Conservation (phyloP, 177 flowering plant genomes). For the Telopea speciosissima region DNA sequence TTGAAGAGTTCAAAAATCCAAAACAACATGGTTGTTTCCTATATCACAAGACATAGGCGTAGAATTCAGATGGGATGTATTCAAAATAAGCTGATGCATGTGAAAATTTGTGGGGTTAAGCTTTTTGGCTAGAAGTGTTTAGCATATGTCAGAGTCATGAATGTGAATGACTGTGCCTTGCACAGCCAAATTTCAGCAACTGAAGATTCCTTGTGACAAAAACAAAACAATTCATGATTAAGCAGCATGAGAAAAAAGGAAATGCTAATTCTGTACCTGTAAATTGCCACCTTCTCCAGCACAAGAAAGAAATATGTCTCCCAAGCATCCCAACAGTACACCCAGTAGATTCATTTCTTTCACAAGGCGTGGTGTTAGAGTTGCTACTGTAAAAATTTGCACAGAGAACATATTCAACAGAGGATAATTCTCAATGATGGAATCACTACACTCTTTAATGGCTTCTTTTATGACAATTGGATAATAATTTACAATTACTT, state of each 20-base stretch:
- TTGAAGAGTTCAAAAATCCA: background rate
- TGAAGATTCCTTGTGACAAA: background rate
- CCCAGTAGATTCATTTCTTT: conserved; percentile 70
- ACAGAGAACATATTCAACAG: conserved; percentile 72
- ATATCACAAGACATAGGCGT: too few relatives aligned
- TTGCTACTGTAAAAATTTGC: conserved; percentile 92
- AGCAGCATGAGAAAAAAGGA: background rate
- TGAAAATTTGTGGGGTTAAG: too few relatives aligned
- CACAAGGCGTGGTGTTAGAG: conserved; percentile 78
- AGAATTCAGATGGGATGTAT: background rate
- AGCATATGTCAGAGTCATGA: background rate
- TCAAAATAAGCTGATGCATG: background rate
- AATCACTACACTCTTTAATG: conserved; percentile 37
- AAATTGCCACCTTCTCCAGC: conserved; percentile 68
- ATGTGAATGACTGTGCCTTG: background rate
- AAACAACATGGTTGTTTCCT: background rate
- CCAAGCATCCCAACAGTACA: conserved; percentile 65
- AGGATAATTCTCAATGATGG: conserved; percentile 39
- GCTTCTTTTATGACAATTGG: conserved; percentile 57
- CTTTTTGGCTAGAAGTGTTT: too few relatives aligned
- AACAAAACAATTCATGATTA: background rate
- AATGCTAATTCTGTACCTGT: conserved; percentile 41
- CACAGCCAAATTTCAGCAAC: background rate
- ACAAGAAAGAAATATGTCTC: conserved; percentile 56
- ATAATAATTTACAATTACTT: conserved; percentile 64